phyloP scores from a whole-genome alignment of 129 eudicot species.

The Tagetes patula region DNA sequence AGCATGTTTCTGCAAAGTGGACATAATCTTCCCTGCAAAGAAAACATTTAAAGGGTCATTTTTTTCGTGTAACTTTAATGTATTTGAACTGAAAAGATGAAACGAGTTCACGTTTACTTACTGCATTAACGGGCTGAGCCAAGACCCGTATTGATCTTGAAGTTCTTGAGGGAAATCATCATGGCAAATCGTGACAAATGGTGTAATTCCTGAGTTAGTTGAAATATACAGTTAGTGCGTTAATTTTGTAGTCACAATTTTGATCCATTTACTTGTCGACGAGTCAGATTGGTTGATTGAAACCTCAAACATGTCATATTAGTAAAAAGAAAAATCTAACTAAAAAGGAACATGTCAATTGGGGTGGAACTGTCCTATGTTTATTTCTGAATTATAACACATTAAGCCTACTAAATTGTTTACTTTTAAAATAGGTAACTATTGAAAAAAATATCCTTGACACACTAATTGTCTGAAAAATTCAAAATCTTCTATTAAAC shows the following conservation, averaged over 20 bases:
- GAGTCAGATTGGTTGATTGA: neutral
- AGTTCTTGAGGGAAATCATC: slow-evolving; percentile 76
- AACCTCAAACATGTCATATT: neutral
- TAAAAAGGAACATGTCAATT: neutral
- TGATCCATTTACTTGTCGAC: neutral
- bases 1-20: slow-evolving; percentile 70
- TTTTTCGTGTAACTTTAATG: neutral
- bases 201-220: slow-evolving; percentile 50
- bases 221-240: neutral
- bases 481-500: no score
- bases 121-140: slow-evolving; percentile 87
- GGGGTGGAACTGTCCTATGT: neutral
- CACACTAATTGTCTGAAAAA: neutral
- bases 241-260: neutral
- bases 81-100: slow-evolving; percentile 9
- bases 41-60: neutral
- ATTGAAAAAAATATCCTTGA: neutral
- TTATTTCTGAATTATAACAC: neutral
- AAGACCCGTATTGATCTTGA: slow-evolving; percentile 67
- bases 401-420: neutral
- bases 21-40: slow-evolving; percentile 66
- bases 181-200: slow-evolving; percentile 78
- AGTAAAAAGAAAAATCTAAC: neutral
- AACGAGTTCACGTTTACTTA: slow-evolving; percentile 21
- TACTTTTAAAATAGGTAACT: no score